Evolutionary conservation across 1,284 basidiomycete genomes (phyloP), one percentile per base, ranked within the genome.

Genomic region (Lignosus rhinocerotis): DNA sequence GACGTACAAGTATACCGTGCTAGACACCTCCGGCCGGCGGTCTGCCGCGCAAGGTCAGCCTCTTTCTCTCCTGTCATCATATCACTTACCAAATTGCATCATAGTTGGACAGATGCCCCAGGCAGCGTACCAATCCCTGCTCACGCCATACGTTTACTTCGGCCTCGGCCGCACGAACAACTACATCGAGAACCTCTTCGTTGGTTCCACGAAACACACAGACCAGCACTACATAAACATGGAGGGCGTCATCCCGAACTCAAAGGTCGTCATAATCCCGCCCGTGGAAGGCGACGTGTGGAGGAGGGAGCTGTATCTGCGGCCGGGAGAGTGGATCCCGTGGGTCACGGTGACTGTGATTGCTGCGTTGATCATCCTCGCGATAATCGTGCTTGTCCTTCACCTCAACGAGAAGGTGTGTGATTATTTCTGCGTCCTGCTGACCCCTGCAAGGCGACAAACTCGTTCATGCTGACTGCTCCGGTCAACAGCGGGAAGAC

Each of bases 81-180:
- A 12, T 36, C 30, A 54, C 62, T 55, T 21, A 59, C 56, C 53
- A 11, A 55, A 16, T 30, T 33, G 11, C 50, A 42, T 19, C 19
- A 2, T 68, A 93, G 94, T 96, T 32, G 89, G 88, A 1, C 97
- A 99, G 74, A 84, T 98, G 5, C 89, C 96, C 1, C 95, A 97
- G 71, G 93, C 93, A 1, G 85, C 89, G 0, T 98, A 98, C 70
- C 90, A 96, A 51, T 80, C 95, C 9, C 83, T 99, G 10, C 83
- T 89, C 51, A 90, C 93, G 1, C 96, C 97, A 0, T 98, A 98
- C 70, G 86, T 93, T 2, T 98, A 96, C 81, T 94, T 99, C 70
- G 97, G 97, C 0, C 86, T 99, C 2, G 97, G 97, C 0, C 85
- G 97, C 44, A 99, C 96, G n/a, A 99, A 99, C 77, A 99, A 99